Base-by-base conservation (phyloP, 768 basidiomycete species). In the Cystofilobasidium macerans region DNA sequence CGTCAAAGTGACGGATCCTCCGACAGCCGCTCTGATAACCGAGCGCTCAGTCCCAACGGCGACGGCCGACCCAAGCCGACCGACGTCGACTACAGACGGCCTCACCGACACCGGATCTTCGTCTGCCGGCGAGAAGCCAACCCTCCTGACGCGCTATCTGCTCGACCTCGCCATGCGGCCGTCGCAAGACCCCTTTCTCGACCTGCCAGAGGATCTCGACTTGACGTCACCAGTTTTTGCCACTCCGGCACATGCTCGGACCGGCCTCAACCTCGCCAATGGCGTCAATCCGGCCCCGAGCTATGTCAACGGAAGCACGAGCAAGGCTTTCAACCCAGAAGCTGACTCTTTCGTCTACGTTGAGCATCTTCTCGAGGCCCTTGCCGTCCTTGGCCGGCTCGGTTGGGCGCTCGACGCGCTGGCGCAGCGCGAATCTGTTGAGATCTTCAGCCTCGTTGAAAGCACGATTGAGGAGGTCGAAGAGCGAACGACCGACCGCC, bases 291-390 rank as follows among this genome's bases (percentile, higher is more conserved):
- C 26, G 28, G 6, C 43, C 38, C 5, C 36, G 5, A 13, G 40
- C 59, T 36, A 24, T 20, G 43, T 24, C 38, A 3, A 16, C 13
- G 42, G 35, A 3, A 24, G 11, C 16, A 26, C 30, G 16, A 26
- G 42, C 5, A 28, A 61, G 22, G 28, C 70, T 70, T 64, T 75
- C 51, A 93, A 92, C 72, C 91, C 93, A 5, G 95, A 99, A 77
- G 81, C 84, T 13, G 90, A 99, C 73, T 91, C 90, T 0, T 99
- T 95, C 76, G 77, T 84, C 5, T 98, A 97, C 72, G 86, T 98
- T 70, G 95, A 97, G 77, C 87, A 84, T 1, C 80, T 98, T 8
- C 78, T 98, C 11, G 95, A 98, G 75, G 87, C 92, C n/a, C 79
- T 98, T 16, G 86, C 91, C 18, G 86, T 91, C 1, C 79, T 99